phyloP scores from a whole-genome alignment of 345 rosid species.

The Citrus australasica region DNA sequence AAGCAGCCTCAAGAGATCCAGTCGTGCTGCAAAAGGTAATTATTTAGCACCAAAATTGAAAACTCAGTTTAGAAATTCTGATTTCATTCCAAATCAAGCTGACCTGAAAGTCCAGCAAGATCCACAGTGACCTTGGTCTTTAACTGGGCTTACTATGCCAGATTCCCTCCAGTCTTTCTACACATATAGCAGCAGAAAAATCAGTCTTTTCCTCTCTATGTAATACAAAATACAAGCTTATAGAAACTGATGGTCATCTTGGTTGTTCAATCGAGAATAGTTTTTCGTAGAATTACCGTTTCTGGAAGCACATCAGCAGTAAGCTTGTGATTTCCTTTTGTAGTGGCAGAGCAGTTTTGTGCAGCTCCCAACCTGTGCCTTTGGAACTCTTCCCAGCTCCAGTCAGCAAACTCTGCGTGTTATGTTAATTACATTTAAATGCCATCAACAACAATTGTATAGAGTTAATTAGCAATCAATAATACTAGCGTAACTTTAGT shows the following conservation, averaged over 20 bases:
- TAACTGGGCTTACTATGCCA: slow-evolving; percentile 88
- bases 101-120: slow-evolving; percentile 99
- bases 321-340: slow-evolving; percentile 73
- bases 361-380: slow-evolving; percentile 85
- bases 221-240: neutral
- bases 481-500: neutral
- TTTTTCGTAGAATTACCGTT: slow-evolving; percentile 26
- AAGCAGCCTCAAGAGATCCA: slow-evolving; percentile 99
- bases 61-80: neutral
- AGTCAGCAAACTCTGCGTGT: slow-evolving; percentile 77
- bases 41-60: neutral
- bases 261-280: neutral
- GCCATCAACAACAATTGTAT: no score
- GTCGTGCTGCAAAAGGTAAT: slow-evolving; percentile 59
- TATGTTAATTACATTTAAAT: neutral
- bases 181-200: neutral
- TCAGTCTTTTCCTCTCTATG: neutral
- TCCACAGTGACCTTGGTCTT: slow-evolving; percentile 91
- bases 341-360: slow-evolving; percentile 95
- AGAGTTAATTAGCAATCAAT: neutral
- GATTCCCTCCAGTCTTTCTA: slow-evolving; percentile 94
- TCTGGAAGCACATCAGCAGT: slow-evolving; percentile 56
- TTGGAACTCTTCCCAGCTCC: slow-evolving; percentile 91
- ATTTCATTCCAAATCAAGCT: slow-evolving; percentile 2
- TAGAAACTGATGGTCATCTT: neutral